Base-by-base conservation (phyloP, 352 stramenopile genomes). In the Aphanomyces stellatus region DNA sequence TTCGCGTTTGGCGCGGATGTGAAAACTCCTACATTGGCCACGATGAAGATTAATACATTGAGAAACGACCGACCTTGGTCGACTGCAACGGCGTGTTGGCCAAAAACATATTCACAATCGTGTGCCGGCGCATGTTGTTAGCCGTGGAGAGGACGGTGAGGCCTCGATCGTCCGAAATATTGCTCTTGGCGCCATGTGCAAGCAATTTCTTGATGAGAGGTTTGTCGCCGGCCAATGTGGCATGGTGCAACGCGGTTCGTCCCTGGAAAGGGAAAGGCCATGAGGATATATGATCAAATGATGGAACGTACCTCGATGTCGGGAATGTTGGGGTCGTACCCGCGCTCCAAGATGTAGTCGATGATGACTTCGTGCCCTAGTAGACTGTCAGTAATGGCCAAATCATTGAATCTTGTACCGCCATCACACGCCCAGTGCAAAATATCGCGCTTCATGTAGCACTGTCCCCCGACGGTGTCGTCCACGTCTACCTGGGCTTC, bases 301-400 rank as follows among this genome's bases (percentile, higher is more conserved):
- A 0, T 7, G 17, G 49, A 10, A 19, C 37, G 22, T 64, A 51
- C 77, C 8, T 85, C 69, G 15, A 75, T 74, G 61, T 89, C 79
- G 1, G 56, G 51, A 28, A 76, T 74, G 17, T 80, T 66, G 4
- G 80, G 71, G 64, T 90, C 74, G 64, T 88, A 87, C 3, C 77
- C 80, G 51, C 74, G 73, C 0, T 73, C 74, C 19, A 92, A 53
- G 7, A 90, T 43, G 59, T 90, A 92, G 75, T 87, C 74, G 37
- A 90, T 79, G 31, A 89, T 76, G 2, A 79, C 76, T 60, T 87
- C 84, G 71, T 84, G 82, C 48, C 83, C 82, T 81, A 69, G 70
- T 65, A 68, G 59, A 13, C 37, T 19, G 11, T 46, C n/a, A 19
- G 11, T 46, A 19, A n/a, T 19, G n/a, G 37, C 27, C 10, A 10